phyloP scores from a whole-genome alignment of 106 monocot genomes.

The Gastrodia elata region DNA sequence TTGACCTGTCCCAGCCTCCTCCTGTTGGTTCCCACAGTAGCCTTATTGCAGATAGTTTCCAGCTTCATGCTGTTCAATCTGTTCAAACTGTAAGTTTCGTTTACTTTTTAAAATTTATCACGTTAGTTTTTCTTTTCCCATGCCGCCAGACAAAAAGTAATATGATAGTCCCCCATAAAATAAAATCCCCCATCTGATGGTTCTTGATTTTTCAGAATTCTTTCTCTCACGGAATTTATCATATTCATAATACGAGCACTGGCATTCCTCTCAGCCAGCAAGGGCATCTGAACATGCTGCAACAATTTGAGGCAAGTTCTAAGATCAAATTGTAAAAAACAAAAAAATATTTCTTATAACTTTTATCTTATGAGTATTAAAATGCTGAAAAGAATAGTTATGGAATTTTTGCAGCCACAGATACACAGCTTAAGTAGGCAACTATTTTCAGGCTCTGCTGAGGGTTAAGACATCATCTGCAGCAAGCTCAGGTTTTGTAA shows the following conservation, averaged over 20 bases:
- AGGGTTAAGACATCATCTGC: constrained; percentile 7
- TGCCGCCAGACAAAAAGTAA: neutral
- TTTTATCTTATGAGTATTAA: neutral
- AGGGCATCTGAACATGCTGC: constrained; percentile 11
- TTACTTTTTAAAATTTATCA: neutral
- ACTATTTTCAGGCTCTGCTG: constrained; percentile 10
- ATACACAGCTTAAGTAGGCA: constrained; percentile 11
- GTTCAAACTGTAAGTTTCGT: constrained; percentile 10
- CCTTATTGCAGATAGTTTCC: constrained; percentile 7
- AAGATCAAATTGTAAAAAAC: neutral
- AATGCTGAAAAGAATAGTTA: neutral
- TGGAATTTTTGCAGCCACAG: constrained; percentile 3
- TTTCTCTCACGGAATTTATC: constrained; percentile 6
- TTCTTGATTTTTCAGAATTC: constrained; percentile 5
- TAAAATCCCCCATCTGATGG: neutral
- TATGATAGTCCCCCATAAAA: neutral
- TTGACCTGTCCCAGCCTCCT: constrained; percentile 7
- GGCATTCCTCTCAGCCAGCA: constrained; percentile 6
- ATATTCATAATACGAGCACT: constrained; percentile 2
- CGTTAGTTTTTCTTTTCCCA: neutral
- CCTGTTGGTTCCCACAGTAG: constrained; percentile 3
- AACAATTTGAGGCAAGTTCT: constrained; percentile 8
- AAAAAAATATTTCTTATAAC: too few species aligned
- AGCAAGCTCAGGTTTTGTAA: neutral
- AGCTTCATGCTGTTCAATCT: constrained; percentile 4